Evolutionary conservation across 106 monocot genomes (phyloP).

Genomic region (Phalaenopsis equestris): DNA sequence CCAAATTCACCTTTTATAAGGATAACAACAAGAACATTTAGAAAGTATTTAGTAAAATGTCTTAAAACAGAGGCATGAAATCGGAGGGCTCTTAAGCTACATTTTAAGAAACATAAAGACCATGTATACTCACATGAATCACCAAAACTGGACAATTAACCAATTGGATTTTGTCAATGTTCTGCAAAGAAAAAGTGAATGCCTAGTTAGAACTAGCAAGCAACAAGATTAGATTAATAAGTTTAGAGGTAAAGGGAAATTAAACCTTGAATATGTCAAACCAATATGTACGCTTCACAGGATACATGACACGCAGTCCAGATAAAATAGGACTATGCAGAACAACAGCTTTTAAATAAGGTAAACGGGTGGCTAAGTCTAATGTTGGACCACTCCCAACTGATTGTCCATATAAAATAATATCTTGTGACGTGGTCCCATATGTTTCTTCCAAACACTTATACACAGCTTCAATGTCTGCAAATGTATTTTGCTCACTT

Average conservation of each 20-base stretch:
- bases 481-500: slow-evolving; percentile 90
- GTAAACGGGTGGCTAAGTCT: slow-evolving; percentile 58
- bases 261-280: slow-evolving; percentile 95
- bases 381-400: slow-evolving; percentile 96
- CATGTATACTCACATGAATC: slow-evolving; percentile 76
- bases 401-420: slow-evolving; percentile 94
- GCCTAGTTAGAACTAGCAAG: background rate
- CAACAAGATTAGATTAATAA: background rate
- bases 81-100: background rate
- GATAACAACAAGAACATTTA: background rate
- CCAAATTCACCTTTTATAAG: background rate
- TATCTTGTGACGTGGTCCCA: slow-evolving; percentile 44
- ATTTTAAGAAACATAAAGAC: background rate
- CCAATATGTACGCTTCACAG: slow-evolving; percentile 87
- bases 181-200: slow-evolving; percentile 42
- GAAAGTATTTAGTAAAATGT: background rate
- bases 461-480: slow-evolving; percentile 79
- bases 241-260: background rate
- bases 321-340: slow-evolving; percentile 95
- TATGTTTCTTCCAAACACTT: slow-evolving; percentile 65
- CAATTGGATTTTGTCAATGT: slow-evolving; percentile 82
- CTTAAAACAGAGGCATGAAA: background rate
- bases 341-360: slow-evolving; percentile 68
- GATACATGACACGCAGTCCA: slow-evolving; percentile 89
- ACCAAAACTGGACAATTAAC: slow-evolving; percentile 83